Evolutionary conservation across 257 asterid genomes (phyloP).

Genomic region (Ehretia macrophylla): DNA sequence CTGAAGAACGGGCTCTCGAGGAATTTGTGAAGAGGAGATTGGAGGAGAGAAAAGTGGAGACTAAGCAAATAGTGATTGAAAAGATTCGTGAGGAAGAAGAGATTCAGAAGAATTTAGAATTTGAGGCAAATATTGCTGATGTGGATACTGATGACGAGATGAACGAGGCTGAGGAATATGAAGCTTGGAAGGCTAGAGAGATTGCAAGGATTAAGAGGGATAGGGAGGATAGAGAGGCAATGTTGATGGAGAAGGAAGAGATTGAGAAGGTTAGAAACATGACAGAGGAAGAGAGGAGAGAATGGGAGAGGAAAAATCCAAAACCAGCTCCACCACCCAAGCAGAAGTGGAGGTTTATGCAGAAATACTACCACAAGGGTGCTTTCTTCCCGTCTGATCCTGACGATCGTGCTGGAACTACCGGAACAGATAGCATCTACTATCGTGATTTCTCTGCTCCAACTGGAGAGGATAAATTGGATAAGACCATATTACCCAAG

Average conservation of each 20-base stretch:
- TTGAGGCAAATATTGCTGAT: conserved; percentile 68
- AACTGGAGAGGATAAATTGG: conserved; percentile 81
- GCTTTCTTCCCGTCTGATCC: conserved; percentile 80
- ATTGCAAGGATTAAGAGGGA: conserved; percentile 95
- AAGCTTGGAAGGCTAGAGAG: conserved; percentile 94
- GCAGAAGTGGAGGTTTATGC: conserved; percentile 86
- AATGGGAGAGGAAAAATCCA: conserved; percentile 96
- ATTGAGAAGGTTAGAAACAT: conserved; percentile 84
- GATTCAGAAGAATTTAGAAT: conserved; percentile 66
- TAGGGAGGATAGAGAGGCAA: conserved; percentile 72
- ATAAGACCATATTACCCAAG: conserved; percentile 68
- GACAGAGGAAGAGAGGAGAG: conserved; percentile 93
- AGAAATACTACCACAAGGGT: conserved; percentile 91
- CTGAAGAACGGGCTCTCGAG: conserved; percentile 74
- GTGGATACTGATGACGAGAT: conserved; percentile 89
- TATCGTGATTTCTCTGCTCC: conserved; percentile 75
- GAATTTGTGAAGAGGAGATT: conserved; percentile 62
- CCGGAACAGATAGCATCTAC: conserved; percentile 49
- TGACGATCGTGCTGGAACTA: conserved; percentile 62
- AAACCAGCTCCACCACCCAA: conserved; percentile 42
- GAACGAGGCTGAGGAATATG: conserved; percentile 88
- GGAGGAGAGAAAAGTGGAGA: conserved; percentile 80
- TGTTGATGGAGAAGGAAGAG: conserved; percentile 89
- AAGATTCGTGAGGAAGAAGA: conserved; percentile 75
- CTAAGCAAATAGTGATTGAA: conserved; percentile 73